Base-by-base conservation (phyloP, 2,329 filamentous ascomycete species). In the Cladosporium cucumerinum region DNA sequence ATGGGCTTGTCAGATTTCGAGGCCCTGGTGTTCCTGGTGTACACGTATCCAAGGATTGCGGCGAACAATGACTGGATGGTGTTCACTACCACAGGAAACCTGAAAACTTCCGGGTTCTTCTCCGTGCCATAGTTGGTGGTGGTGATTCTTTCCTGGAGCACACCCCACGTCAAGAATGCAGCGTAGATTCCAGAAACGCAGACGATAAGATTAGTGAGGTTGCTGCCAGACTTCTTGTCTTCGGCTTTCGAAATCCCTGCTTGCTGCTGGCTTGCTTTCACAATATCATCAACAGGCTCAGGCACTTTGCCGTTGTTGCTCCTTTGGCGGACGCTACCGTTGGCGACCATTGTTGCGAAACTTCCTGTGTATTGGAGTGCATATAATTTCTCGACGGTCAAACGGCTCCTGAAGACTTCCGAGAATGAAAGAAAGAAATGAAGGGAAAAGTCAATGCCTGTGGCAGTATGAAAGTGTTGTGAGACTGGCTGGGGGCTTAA, bases 161-260 rank as follows among this genome's bases (percentile, higher is more conserved):
- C 89, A 26, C 91, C 95, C 95, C 95, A 99, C 36, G 93, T 96
- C 61, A 99, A 97, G 94, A 99, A 99, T 39, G 93, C 96, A 39
- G 90, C 92, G 78, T 99, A 99, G 72, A 99, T 99, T 66, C 95
- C 95, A 7, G 88, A 88, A n/a, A 97, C 92, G 69, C 93, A 94
- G 67, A 96, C 86, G 57, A 93, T 79, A 64, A 97, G 85, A 78
- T 96, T 90, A 72, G 90, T 18, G 3, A 70, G 67, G 36, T 63
- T 72, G 23, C 69, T 64, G 21, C 70, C 65, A n/a, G 66, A 66
- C 28, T 69, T 64, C 18, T 69, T 59, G 25, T 72, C 66, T 12
- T 61, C 55, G n/a, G 66, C 57, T 36, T 30, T 65, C 16, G 65
- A 63, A 43, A 71, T 55, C 11, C 68, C 66, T 5, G 67, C 66